Conservation (phyloP, 768 basidiomycete genomes). For the Phlegmacium glaucopus region DNA sequence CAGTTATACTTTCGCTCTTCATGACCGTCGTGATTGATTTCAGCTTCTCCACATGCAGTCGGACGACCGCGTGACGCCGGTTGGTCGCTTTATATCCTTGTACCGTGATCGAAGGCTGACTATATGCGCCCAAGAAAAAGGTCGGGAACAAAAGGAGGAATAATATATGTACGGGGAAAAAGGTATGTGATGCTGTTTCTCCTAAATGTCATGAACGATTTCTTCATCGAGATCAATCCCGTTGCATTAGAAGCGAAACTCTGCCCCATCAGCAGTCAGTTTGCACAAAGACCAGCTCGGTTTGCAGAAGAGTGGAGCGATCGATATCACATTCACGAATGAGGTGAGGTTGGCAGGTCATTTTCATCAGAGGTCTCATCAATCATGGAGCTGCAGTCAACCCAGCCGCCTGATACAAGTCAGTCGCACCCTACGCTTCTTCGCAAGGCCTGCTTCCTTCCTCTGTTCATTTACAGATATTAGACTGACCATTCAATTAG, state of each 20-base stretch:
- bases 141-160: not conserved
- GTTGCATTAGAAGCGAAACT: constrained; percentile 14
- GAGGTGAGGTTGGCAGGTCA: not conserved
- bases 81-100: not conserved
- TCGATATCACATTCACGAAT: not conserved
- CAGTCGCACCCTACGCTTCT: not conserved
- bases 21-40: too few relatives aligned
- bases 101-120: not conserved
- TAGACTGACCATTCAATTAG: constrained; percentile 7
- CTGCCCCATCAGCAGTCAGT: constrained; percentile 13
- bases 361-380: not conserved
- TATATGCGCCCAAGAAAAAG: constrained; percentile 5
- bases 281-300: constrained; percentile 1
- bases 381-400: too few relatives aligned
- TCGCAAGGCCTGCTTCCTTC: not conserved
- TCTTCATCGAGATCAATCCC: not conserved
- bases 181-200: not conserved
- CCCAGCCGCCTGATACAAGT: too few relatives aligned
- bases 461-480: not conserved
- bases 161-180: constrained; percentile 1
- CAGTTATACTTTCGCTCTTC: too few relatives aligned
- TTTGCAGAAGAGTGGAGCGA: not conserved
- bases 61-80: not conserved
- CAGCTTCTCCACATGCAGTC: not conserved
- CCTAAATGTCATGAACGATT: not conserved